Evolutionary conservation across 371 early-diverging fungal genomes (phyloP), one percentile per base, ranked within the genome.

Genomic region (Sporodiniella umbellata): DNA sequence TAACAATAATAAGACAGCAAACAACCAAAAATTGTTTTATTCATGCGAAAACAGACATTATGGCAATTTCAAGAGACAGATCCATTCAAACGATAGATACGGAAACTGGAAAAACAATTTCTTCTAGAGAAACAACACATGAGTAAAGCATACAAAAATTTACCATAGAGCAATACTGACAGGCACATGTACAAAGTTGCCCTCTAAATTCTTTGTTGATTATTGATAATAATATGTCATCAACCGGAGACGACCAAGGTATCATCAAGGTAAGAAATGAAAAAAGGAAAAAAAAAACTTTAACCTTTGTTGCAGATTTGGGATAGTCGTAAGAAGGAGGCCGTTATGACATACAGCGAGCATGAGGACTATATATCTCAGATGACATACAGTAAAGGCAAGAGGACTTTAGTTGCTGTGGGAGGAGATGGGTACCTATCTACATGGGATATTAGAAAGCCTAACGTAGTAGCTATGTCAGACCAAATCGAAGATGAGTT

Each of bases 401-500:
- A 79, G 40, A 81, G 80, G 25, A 80, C 83, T 1, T 64, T 95
- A 44, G 63, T 96, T 31, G 82, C 80, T 0, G 73, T 88, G 15
- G 84, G 83, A 45, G 95, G 90, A 10, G 96, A 95, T 66, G 96
- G 96, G 1, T 80, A 74, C 31, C 68, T 96, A 52, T 86, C 93
- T 11, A 83, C 91, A 8, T 89, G 79, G 55, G 96, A 96, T 58
- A 75, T 89, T 33, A 81, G 94, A 42, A 89, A 88, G 54, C 56
- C 78, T 15, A 44, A 38, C 22, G 84, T 83, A 40, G 78, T 87
- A 23, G 55, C 86, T 17, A 83, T 81, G 43, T 89, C 93, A 7
- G 92, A 84, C 8, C 81, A 85, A 48, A 81, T 91, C 64, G 95
- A 95, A 39, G 95, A 94, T 60, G 96, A 95, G 59, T 70, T 95